Percentiles rank a stretch among this genome's conserved stretches.
These are phyloP conservation scores for Penicillium manginii DNA, from an alignment of 495 filamentous ascomycete species.

Conservation along the genomic window DNA sequence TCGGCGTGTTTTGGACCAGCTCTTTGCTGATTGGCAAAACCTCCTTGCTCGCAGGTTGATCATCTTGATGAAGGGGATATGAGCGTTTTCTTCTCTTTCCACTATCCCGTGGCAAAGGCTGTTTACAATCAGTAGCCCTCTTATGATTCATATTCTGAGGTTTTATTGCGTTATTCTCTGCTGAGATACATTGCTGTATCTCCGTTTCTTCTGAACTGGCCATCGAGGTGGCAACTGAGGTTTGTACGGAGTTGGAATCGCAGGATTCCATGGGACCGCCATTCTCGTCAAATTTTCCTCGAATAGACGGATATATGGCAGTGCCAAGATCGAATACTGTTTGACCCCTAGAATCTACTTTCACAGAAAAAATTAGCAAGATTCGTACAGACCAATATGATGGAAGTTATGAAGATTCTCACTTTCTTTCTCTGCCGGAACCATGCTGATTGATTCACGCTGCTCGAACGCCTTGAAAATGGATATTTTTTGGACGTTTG, in stretches of 20 bases:
- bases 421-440: too few relatives aligned
- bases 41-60: not conserved
- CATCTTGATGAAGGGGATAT: not conserved
- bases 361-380: too few relatives aligned
- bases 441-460: too few relatives aligned
- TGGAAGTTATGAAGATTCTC: too few relatives aligned
- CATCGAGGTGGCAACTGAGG: not conserved
- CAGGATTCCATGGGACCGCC: not conserved
- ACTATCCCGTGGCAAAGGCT: not conserved
- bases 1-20: not conserved
- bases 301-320: not conserved
- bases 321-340: not conserved
- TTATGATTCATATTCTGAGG: not conserved
- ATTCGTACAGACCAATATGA: too few relatives aligned
- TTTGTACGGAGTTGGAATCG: not conserved
- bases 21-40: not conserved
- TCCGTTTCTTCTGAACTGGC: not conserved
- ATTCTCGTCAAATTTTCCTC: not conserved
- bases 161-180: not conserved
- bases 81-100: not conserved
- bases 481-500: too few relatives aligned
- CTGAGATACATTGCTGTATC: not conserved
- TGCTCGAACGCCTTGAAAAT: too few relatives aligned
- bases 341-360: not conserved
- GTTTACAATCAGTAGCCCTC: not conserved